These are phyloP conservation scores for Actinidia polygama DNA, from an alignment of 179 eudicot species.

Conservation along the genomic window DNA sequence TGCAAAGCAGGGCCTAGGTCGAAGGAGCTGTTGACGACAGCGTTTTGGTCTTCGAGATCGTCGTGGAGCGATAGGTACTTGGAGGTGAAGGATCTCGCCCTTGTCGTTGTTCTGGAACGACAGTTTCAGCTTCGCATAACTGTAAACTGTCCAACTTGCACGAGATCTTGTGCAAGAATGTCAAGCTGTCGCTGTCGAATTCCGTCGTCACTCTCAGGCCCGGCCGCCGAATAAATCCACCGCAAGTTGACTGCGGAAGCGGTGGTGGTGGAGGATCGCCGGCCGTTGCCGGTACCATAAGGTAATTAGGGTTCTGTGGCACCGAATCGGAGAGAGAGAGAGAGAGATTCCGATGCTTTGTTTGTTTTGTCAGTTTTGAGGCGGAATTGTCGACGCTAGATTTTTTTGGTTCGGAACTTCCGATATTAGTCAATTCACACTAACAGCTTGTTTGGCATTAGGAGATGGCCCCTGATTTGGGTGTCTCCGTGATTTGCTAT, in stretches of 20 bases:
- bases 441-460: no score
- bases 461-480: no score
- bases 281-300: constrained; percentile 3
- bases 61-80: constrained; percentile 65
- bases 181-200: constrained; percentile 76
- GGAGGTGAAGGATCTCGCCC: constrained; percentile 62
- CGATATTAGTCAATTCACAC: no score
- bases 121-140: constrained; percentile 76
- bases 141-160: constrained; percentile 70
- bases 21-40: constrained; percentile 55
- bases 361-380: neutral
- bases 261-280: constrained; percentile 20
- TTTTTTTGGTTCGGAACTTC: no score
- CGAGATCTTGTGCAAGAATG: constrained; percentile 73
- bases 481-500: no score
- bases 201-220: constrained; percentile 72
- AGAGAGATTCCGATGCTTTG: no score
- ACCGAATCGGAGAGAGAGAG: constrained; percentile 8
- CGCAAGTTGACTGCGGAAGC: neutral
- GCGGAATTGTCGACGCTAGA: neutral
- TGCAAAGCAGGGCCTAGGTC: constrained; percentile 62
- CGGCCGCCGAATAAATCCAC: constrained; percentile 49
- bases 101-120: constrained; percentile 60
- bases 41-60: constrained; percentile 73
- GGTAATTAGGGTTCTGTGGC: constrained; percentile 21